Percentiles rank a stretch among this genome's conserved stretches.
Evolutionary conservation across 257 asterid genomes (phyloP).

Genomic region (Solanum microdontum): DNA sequence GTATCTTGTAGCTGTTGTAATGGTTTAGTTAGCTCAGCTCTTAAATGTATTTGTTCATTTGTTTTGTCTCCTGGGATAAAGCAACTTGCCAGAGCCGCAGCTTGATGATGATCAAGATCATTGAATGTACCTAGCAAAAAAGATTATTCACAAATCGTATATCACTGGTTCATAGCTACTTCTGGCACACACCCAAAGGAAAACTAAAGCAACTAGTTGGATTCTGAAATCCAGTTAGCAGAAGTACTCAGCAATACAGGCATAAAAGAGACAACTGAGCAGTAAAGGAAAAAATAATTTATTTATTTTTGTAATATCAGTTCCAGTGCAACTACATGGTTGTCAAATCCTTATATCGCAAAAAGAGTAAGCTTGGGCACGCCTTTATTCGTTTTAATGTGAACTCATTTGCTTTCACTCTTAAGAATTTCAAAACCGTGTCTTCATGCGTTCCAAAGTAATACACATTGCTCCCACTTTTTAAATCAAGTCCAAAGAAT

Average conservation of each 20-base stretch:
- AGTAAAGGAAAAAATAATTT: not conserved
- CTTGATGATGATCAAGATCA: conserved; percentile 89
- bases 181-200: not conserved
- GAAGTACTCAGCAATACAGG: not conserved
- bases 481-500: not conserved
- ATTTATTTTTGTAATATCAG: not conserved
- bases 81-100: conserved; percentile 93
- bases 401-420: not conserved
- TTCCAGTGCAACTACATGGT: not conserved
- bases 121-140: conserved; percentile 68
- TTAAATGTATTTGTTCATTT: conserved; percentile 61
- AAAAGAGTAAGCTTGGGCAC: not conserved
- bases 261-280: not conserved
- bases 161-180: not conserved
- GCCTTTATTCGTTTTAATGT: not conserved
- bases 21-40: conserved; percentile 88
- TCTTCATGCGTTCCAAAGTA: not conserved
- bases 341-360: not conserved
- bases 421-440: not conserved
- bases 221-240: not conserved
- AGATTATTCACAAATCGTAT: not conserved
- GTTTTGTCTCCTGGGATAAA: conserved; percentile 88
- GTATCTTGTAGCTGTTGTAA: conserved; percentile 93
- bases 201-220: not conserved
- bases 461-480: not conserved